Percentiles rank a stretch among this genome's conserved stretches.
phyloP scores from a whole-genome alignment of 331 rosid genomes.

The Rhamnella rubrinervis region DNA sequence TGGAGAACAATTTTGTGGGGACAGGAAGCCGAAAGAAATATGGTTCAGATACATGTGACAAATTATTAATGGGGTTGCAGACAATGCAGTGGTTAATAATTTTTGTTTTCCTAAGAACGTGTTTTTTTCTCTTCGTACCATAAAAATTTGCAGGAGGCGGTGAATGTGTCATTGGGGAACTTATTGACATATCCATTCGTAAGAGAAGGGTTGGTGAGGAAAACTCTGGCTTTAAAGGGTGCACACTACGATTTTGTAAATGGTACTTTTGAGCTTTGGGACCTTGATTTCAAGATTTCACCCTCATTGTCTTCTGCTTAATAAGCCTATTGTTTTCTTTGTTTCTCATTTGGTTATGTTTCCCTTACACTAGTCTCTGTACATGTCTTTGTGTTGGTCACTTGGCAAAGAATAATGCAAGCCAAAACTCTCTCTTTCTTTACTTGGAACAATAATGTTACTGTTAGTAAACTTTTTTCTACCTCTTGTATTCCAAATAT shows the following conservation, averaged over 20 bases:
- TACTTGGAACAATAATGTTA: background rate
- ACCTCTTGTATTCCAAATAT: background rate
- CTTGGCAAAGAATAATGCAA: background rate
- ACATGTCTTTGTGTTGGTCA: background rate
- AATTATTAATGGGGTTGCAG: no score
- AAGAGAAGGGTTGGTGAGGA: slow-evolving; percentile 54
- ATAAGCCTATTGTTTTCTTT: background rate
- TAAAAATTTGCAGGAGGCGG: slow-evolving; percentile 65
- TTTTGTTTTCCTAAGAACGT: no score
- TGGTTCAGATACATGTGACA: no score
- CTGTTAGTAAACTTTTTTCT: background rate
- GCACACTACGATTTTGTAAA: slow-evolving; percentile 82
- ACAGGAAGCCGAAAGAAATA: no score
- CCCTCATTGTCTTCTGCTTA: slow-evolving; percentile 27
- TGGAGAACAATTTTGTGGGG: no score
- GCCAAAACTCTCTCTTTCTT: background rate
- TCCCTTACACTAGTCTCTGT: background rate
- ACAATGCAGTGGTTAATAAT: no score
- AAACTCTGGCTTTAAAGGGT: slow-evolving; percentile 63
- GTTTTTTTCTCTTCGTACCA: no score
- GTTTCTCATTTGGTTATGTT: background rate
- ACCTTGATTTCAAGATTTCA: slow-evolving; percentile 58
- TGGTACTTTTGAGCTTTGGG: slow-evolving; percentile 80
- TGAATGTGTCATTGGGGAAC: slow-evolving; percentile 86
- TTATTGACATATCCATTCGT: slow-evolving; percentile 85